Conservation (phyloP, 148 eudicot genomes). For the Selenicereus undatus region DNA sequence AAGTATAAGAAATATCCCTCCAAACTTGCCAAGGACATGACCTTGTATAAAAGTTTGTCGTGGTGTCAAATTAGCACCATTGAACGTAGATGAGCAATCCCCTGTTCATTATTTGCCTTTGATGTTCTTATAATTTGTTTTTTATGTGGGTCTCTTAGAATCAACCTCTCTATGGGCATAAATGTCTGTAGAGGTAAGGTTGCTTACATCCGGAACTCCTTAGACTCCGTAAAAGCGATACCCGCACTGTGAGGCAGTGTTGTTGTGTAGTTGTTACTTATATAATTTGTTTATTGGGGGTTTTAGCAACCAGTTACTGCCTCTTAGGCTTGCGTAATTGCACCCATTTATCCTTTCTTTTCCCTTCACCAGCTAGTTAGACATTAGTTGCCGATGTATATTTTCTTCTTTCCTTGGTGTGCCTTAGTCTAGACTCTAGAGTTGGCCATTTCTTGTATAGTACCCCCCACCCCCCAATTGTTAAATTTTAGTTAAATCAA, state of each 20-base stretch:
- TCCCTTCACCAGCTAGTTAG: background rate
- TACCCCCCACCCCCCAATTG: background rate
- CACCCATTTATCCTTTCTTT: background rate
- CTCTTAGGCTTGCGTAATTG: background rate
- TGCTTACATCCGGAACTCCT: no score
- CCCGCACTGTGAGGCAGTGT: no score
- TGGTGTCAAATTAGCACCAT: background rate
- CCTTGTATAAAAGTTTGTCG: background rate
- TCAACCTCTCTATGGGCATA: no score
- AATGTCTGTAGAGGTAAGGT: no score
- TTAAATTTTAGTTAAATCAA: background rate
- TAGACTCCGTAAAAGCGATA: no score
- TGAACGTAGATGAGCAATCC: background rate
- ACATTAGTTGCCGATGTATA: background rate
- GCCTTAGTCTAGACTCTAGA: background rate
- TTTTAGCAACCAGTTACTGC: background rate
- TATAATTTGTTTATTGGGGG: background rate
- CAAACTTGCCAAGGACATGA: background rate
- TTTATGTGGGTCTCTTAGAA: no score
- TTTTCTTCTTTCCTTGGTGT: background rate
- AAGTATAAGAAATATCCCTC: background rate
- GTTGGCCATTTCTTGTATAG: background rate
- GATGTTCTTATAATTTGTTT: background rate
- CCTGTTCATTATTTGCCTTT: background rate
- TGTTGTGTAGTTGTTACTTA: no score